Evolutionary conservation across 768 basidiomycete genomes (phyloP).

Genomic region (Pleurotus citrinopileatus): DNA sequence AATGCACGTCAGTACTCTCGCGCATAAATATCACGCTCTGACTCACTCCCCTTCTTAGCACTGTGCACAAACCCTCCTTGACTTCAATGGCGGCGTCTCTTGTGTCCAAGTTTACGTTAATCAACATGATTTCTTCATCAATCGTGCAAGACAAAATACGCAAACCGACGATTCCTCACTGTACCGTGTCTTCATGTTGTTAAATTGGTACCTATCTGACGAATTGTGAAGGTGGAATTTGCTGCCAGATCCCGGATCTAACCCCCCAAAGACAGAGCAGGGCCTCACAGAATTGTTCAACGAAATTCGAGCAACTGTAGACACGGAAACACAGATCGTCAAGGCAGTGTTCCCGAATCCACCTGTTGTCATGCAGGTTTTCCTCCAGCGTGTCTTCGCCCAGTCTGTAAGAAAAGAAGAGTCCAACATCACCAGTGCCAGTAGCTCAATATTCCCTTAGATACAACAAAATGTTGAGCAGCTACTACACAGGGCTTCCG

Average conservation of each 20-base stretch:
- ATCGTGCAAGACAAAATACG: constrained; percentile 70
- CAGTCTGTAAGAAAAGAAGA: constrained; percentile 68
- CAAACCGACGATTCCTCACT: constrained; percentile 53
- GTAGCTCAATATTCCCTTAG: constrained; percentile 35
- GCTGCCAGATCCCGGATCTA: constrained; percentile 76
- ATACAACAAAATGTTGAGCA: constrained; percentile 97
- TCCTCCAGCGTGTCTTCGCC: constrained; percentile 94
- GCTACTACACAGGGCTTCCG: constrained; percentile 70
- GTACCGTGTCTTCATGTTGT: constrained; percentile 29
- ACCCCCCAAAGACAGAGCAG: constrained; percentile 73
- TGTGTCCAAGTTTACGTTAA: constrained; percentile 99
- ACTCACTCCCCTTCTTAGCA: constrained; percentile 57
- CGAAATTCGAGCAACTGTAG: constrained; percentile 89
- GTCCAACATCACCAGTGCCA: background rate
- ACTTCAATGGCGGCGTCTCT: constrained; percentile 96
- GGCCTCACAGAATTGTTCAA: constrained; percentile 77
- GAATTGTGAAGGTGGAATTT: constrained; percentile 64
- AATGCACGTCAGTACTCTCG: constrained; percentile 77
- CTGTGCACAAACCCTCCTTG: constrained; percentile 92
- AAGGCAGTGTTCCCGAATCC: constrained; percentile 99
- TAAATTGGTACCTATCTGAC: constrained; percentile 7
- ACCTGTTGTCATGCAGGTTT: constrained; percentile 95
- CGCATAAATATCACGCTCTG: background rate
- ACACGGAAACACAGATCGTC: constrained; percentile 95
- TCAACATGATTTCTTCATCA: constrained; percentile 99